These are phyloP conservation scores for Rhodofomes roseus DNA, from an alignment of 1,284 basidiomycete species.

Conservation along the genomic window DNA sequence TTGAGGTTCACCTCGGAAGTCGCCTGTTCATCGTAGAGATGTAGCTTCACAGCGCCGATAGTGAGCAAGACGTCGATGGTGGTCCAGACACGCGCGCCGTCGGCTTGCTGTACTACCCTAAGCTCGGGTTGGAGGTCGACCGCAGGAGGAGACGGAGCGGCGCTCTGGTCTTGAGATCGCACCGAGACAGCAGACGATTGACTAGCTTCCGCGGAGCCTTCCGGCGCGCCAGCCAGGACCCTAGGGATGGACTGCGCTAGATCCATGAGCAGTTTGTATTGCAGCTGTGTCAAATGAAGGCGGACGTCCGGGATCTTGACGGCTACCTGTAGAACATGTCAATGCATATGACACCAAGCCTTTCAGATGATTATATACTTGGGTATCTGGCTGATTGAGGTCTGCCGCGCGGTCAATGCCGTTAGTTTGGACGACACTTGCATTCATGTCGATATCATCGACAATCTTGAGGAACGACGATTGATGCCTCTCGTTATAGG, in stretches of 20 bases:
- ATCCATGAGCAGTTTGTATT: slow-evolving; percentile 78
- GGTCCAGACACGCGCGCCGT: slow-evolving; percentile 45
- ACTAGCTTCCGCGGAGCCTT: slow-evolving; percentile 27
- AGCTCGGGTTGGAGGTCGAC: slow-evolving; percentile 62
- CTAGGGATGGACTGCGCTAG: slow-evolving; percentile 76
- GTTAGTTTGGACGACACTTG: slow-evolving; percentile 65
- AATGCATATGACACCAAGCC: slow-evolving; percentile 3
- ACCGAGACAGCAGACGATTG: not conserved
- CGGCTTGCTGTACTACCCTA: slow-evolving; percentile 24
- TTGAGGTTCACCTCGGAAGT: slow-evolving; percentile 59
- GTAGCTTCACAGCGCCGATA: slow-evolving; percentile 79
- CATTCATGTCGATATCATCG: slow-evolving; percentile 83
- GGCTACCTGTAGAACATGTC: slow-evolving; percentile 44
- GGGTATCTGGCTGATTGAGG: slow-evolving; percentile 59
- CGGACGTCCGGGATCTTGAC: slow-evolving; percentile 89
- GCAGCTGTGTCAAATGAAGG: slow-evolving; percentile 86
- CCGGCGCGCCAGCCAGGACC: slow-evolving; percentile 50
- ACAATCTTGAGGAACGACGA: slow-evolving; percentile 78
- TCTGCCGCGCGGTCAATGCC: slow-evolving; percentile 48
- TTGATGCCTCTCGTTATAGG: slow-evolving; percentile 44
- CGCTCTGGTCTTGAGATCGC: not conserved
- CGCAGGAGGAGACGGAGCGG: slow-evolving; percentile 7
- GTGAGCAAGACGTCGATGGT: slow-evolving; percentile 77
- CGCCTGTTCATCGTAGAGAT: slow-evolving; percentile 81
- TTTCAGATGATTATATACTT: slow-evolving; percentile 41